A percentile compares a stretch with the other conserved stretches of the same genome.
Evolutionary conservation across 805 yeast genomes (phyloP).

Genomic region (Yarrowia deformans): DNA sequence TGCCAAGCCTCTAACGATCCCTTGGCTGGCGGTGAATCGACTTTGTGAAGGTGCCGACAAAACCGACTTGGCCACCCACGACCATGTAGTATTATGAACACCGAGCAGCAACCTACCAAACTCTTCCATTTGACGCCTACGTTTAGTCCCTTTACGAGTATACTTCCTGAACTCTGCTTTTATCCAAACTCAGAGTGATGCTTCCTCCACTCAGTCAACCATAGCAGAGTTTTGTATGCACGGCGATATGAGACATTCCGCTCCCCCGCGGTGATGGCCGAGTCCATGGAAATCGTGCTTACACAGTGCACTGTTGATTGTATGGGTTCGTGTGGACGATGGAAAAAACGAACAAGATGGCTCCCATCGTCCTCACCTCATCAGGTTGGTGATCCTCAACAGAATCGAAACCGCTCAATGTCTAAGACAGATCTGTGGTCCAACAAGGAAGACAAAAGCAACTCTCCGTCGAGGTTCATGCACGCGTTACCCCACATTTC

Average conservation of each 20-base stretch:
- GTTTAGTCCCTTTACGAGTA: background rate
- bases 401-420: background rate
- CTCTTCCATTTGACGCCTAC: background rate
- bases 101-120: background rate
- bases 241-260: slow-evolving; percentile 17
- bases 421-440: background rate
- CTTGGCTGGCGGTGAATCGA: slow-evolving; percentile 25
- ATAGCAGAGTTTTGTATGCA: slow-evolving; percentile 15
- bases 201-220: background rate
- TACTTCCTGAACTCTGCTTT: background rate
- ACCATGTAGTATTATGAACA: background rate
- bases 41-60: background rate
- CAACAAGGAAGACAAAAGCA: slow-evolving; percentile 6
- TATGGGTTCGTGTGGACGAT: too few species aligned
- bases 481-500: slow-evolving; percentile 25
- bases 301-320: background rate
- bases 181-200: slow-evolving; percentile 4
- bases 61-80: background rate
- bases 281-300: background rate
- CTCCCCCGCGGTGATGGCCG: background rate
- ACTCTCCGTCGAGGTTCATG: slow-evolving; percentile 25
- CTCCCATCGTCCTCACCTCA: background rate
- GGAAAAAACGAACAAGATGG: too few species aligned
- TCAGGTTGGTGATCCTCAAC: background rate
- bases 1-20: background rate